Percentiles rank a stretch among this genome's conserved stretches.
These are phyloP conservation scores for Amylocystis lapponica DNA, from an alignment of 768 basidiomycete genomes.

Conservation along the genomic window DNA sequence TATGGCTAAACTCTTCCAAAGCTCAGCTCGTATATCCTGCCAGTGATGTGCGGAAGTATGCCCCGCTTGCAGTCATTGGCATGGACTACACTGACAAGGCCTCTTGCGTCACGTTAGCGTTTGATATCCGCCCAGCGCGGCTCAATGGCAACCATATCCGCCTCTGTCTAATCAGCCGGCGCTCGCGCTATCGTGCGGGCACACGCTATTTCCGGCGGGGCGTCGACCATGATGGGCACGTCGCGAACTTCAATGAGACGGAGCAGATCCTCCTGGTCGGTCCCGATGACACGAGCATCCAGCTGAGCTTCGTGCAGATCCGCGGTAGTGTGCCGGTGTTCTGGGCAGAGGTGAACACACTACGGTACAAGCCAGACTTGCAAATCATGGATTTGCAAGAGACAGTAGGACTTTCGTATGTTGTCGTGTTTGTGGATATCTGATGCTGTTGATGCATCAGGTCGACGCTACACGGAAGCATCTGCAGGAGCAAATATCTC, in stretches of 20 bases:
- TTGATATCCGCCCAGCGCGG: conserved; percentile 72
- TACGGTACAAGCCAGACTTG: conserved; percentile 94
- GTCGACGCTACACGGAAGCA: conserved; percentile 67
- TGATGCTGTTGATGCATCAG: conserved; percentile 34
- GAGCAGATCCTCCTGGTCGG: conserved; percentile 89
- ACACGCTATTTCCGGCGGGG: conserved; percentile 97
- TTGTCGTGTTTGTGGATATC: conserved; percentile 2
- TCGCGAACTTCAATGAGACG: conserved; percentile 97
- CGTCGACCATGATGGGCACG: conserved; percentile 82
- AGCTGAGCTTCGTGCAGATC: conserved; percentile 88
- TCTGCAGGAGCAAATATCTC: conserved; percentile 60
- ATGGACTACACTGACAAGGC: neutral
- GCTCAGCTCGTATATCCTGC: conserved; percentile 87
- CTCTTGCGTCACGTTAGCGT: conserved; percentile 44
- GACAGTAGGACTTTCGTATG: conserved; percentile 48
- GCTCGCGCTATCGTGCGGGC: conserved; percentile 90
- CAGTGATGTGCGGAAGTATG: conserved; percentile 92
- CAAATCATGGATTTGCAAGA: conserved; percentile 91
- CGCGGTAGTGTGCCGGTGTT: conserved; percentile 91
- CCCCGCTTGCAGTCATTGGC: conserved; percentile 16
- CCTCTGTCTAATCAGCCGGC: conserved; percentile 85
- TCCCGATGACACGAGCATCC: conserved; percentile 39
- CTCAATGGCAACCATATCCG: conserved; percentile 77
- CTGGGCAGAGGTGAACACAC: conserved; percentile 94
- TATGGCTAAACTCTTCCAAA: conserved; percentile 28